These are phyloP conservation scores for Colletotrichum godetiae DNA, from an alignment of 2,329 filamentous ascomycete genomes.

Conservation along the genomic window DNA sequence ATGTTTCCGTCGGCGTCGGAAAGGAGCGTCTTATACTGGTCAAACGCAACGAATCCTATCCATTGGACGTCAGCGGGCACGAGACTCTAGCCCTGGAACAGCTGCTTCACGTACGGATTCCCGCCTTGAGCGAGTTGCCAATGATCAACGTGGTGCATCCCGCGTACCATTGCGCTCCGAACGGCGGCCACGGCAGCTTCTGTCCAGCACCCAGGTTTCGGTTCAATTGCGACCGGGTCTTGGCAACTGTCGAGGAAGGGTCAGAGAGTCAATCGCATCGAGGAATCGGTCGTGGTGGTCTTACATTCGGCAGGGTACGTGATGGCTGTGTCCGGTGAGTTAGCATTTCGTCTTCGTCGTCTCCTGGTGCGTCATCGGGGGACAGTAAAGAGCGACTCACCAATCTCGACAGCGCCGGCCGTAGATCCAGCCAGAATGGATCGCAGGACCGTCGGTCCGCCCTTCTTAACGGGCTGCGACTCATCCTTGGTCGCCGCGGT, in stretches of 20 bases:
- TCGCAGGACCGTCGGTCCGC: conserved; percentile 79
- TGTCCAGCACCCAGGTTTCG: conserved; percentile 80
- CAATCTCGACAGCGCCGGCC: conserved; percentile 95
- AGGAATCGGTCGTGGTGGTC: conserved; percentile 42
- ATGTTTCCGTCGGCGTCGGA: conserved; percentile 88
- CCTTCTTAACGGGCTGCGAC: conserved; percentile 52
- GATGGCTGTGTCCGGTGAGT: conserved; percentile 66
- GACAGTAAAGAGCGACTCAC: conserved; percentile 59
- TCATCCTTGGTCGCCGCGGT: conserved; percentile 39
- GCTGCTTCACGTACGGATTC: conserved; percentile 75
- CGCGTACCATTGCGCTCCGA: conserved; percentile 95
- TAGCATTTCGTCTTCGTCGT: conserved; percentile 35
- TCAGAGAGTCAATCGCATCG: conserved; percentile 28
- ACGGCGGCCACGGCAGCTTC: conserved; percentile 95
- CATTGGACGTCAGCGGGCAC: conserved; percentile 29
- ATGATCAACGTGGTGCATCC: conserved; percentile 97
- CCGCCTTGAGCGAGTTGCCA: conserved; percentile 96
- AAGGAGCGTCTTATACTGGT: conserved; percentile 88
- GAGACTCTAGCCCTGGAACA: too few species aligned
- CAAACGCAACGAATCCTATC: conserved; percentile 91
- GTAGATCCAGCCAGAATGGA: conserved; percentile 92
- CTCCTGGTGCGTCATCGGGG: background rate
- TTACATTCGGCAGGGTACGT: conserved; percentile 95
- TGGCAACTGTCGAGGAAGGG: conserved; percentile 73
- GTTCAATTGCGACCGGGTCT: conserved; percentile 95